phyloP scores from a whole-genome alignment of 1,284 basidiomycete species.

The Microbotryum intermedium region DNA sequence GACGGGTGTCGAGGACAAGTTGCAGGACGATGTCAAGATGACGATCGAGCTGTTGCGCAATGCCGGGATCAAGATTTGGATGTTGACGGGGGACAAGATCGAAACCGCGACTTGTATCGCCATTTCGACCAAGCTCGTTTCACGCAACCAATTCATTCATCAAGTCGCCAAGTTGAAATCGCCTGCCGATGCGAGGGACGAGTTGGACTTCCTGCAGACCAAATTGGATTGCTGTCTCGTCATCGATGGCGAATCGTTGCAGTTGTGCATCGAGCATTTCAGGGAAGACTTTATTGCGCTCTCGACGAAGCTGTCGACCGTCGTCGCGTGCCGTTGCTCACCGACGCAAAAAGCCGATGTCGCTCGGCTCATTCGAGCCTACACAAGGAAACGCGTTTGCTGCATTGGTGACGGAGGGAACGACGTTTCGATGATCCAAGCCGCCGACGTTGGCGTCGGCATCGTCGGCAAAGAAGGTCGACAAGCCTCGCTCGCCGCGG shows the following conservation, averaged over 20 bases:
- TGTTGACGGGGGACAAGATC: constrained; percentile 99
- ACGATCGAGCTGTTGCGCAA: constrained; percentile 89
- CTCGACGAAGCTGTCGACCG: constrained; percentile 87
- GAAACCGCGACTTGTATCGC: constrained; percentile 98
- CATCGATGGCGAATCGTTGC: constrained; percentile 95
- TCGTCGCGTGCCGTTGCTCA: constrained; percentile 95
- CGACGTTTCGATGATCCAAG: constrained; percentile 94
- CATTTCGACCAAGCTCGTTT: constrained; percentile 91
- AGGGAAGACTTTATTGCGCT: constrained; percentile 91
- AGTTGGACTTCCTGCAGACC: constrained; percentile 89
- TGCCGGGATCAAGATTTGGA: constrained; percentile 98
- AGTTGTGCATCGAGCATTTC: constrained; percentile 82
- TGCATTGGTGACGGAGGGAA: constrained; percentile 96
- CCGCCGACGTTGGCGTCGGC: constrained; percentile 87
- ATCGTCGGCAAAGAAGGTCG: constrained; percentile 99
- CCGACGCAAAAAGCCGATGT: constrained; percentile 99
- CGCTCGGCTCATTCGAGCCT: constrained; percentile 76
- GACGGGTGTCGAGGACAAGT: constrained; percentile 96
- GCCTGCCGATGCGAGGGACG: constrained; percentile 68
- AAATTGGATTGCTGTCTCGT: constrained; percentile 96
- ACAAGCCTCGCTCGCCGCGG: constrained; percentile 93
- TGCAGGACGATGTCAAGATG: constrained; percentile 92
- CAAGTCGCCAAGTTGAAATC: constrained; percentile 90
- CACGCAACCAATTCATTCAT: constrained; percentile 94
- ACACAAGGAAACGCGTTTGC: constrained; percentile 89